Evolutionary conservation across 371 early-diverging fungal genomes (phyloP).

Genomic region (Blyttiomyces sp.): DNA sequence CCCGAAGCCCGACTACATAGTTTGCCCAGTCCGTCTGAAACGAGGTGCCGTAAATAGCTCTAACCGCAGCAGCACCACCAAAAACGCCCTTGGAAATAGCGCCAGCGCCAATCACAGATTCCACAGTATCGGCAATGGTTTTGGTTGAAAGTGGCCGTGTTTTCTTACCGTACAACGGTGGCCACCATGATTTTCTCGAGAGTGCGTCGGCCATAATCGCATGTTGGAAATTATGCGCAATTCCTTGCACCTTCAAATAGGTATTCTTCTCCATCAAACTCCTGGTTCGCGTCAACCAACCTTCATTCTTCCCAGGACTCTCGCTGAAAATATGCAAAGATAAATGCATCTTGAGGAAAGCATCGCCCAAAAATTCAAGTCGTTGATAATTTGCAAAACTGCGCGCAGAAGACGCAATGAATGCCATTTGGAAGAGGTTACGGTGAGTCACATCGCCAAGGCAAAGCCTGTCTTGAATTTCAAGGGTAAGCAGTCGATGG

Average conservation of each 20-base stretch:
- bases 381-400: constrained; percentile 85
- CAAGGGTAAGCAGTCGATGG: constrained; percentile 23
- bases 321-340: constrained; percentile 74
- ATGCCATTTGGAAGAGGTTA: constrained; percentile 23
- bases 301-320: constrained; percentile 76
- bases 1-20: too few relatives aligned
- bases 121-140: constrained; percentile 84
- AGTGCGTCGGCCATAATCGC: constrained; percentile 34
- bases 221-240: constrained; percentile 43
- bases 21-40: too few relatives aligned
- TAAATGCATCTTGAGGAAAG: constrained; percentile 83
- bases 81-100: constrained; percentile 59
- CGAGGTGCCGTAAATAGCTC: too few relatives aligned
- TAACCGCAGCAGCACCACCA: constrained; percentile 57
- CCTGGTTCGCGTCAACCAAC: constrained; percentile 29
- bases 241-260: constrained; percentile 64
- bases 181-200: constrained; percentile 28
- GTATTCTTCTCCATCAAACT: constrained; percentile 30
- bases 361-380: constrained; percentile 92
- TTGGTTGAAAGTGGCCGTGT: constrained; percentile 55
- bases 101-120: constrained; percentile 84
- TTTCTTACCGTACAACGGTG: constrained; percentile 8
- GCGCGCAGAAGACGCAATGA: constrained; percentile 45
- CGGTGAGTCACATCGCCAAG: background rate
- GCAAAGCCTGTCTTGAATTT: constrained; percentile 10